Evolutionary conservation across 306 rosid genomes (phyloP).

Genomic region (Heteromeles arbutifolia): DNA sequence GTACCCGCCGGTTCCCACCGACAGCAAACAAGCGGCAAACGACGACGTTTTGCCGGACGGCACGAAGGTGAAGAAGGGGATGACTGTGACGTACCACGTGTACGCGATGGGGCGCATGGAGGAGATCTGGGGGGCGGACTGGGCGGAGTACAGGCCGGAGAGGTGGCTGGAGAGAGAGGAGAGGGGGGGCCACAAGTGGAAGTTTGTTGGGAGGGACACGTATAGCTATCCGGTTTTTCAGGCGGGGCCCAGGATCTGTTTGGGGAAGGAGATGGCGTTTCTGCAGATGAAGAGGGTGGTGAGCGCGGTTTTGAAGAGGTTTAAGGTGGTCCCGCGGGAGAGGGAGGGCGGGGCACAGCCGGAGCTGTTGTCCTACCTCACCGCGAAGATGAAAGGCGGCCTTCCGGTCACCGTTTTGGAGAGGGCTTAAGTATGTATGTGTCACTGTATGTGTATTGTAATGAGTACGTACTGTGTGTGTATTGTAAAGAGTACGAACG

Average conservation of each 20-base stretch:
- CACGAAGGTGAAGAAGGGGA: not conserved
- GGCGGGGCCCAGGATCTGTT: conserved; percentile 71
- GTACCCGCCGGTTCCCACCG: not conserved
- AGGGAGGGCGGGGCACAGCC: conserved; percentile 27
- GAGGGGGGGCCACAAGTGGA: conserved; percentile 26
- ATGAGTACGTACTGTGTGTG: no score
- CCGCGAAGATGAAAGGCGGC: conserved; percentile 54
- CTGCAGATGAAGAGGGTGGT: conserved; percentile 75
- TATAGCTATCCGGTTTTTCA: conserved; percentile 63
- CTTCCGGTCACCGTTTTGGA: conserved; percentile 44
- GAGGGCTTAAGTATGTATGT: conserved; percentile 9
- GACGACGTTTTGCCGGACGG: not conserved
- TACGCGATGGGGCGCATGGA: not conserved
- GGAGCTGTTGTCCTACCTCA: conserved; percentile 25
- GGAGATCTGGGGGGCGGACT: conserved; percentile 54
- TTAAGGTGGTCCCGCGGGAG: conserved; percentile 39
- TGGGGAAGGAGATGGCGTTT: conserved; percentile 82
- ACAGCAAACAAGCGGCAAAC: not conserved
- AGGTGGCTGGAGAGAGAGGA: conserved; percentile 45
- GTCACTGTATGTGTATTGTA: not conserved
- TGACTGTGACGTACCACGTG: not conserved
- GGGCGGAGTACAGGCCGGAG: conserved; percentile 56
- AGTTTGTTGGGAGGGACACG: conserved; percentile 42
- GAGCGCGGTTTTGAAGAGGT: conserved; percentile 36
- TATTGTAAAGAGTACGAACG: no score